A percentile compares a stretch with the other conserved stretches of the same genome.
Evolutionary conservation across 768 basidiomycete genomes (phyloP).

Genomic region (Butyriboletus loyo): DNA sequence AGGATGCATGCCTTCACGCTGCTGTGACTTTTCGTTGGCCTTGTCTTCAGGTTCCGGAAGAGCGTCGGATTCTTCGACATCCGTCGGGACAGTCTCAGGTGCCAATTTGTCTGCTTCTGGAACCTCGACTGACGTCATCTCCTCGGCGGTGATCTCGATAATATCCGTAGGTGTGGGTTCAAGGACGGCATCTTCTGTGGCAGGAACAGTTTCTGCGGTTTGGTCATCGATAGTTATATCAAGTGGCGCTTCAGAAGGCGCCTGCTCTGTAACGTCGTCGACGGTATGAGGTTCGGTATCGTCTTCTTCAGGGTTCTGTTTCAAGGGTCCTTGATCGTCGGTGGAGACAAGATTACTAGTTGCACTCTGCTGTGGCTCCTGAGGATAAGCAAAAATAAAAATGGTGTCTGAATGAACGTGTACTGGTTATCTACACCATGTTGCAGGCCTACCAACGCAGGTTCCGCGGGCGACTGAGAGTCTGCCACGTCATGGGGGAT

Average conservation of each 20-base stretch:
- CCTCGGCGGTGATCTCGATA: constrained; percentile 8
- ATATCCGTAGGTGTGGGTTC: constrained; percentile 6
- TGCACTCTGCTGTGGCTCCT: constrained; percentile 11
- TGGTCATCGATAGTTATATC: constrained; percentile 8
- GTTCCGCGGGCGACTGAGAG: background rate
- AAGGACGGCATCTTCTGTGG: constrained; percentile 5
- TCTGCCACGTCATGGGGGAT: constrained; percentile 5
- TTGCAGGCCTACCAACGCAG: constrained; percentile 8
- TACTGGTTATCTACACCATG: background rate
- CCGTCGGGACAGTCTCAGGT: constrained; percentile 7
- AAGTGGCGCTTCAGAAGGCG: background rate
- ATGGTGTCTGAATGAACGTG: background rate
- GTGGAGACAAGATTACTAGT: constrained; percentile 1
- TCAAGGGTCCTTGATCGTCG: constrained; percentile 1
- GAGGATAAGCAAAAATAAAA: background rate
- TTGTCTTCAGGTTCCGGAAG: constrained; percentile 13
- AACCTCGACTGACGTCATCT: constrained; percentile 3
- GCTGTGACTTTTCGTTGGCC: constrained; percentile 1
- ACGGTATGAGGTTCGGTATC: background rate
- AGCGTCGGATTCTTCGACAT: constrained; percentile 10
- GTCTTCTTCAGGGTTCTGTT: constrained; percentile 1
- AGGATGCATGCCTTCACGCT: constrained; percentile 22
- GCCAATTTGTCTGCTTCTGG: background rate
- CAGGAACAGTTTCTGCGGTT: background rate
- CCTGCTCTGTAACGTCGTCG: constrained; percentile 7